Evolutionary conservation across 2,329 filamentous ascomycete genomes (phyloP).

Genomic region (Niveomyces coronatus): DNA sequence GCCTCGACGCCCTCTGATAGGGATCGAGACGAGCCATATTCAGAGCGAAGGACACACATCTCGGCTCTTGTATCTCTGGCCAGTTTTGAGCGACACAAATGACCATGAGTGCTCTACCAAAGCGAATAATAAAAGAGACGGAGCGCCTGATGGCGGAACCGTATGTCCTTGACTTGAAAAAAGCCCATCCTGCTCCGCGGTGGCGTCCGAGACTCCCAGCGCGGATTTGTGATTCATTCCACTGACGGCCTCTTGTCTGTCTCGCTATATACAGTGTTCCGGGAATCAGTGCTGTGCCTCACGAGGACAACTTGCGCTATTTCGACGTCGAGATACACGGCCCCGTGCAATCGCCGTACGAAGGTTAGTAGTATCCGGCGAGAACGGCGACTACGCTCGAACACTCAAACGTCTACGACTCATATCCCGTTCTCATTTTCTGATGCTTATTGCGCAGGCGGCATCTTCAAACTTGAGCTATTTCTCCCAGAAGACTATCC

Average conservation of each 20-base stretch:
- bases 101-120: constrained; percentile 69
- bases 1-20: background rate
- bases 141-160: constrained; percentile 94
- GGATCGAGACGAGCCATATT: too few species aligned
- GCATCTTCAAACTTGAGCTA: constrained; percentile 92
- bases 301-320: constrained; percentile 95
- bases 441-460: constrained; percentile 34
- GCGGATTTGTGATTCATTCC: too few species aligned
- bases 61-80: too few species aligned
- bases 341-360: constrained; percentile 84
- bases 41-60: too few species aligned
- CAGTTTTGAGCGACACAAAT: background rate
- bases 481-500: constrained; percentile 98
- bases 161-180: constrained; percentile 40
- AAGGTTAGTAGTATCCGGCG: constrained; percentile 57
- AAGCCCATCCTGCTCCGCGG: background rate
- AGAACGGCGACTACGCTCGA: background rate
- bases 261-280: constrained; percentile 55
- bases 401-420: background rate
- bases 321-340: constrained; percentile 97
- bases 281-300: constrained; percentile 89
- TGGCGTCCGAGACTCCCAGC: too few species aligned
- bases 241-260: too few species aligned
- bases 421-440: too few species aligned
- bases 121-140: constrained; percentile 97